Conservation (phyloP, 352 stramenopile species). For the Globisporangium yorkense region DNA sequence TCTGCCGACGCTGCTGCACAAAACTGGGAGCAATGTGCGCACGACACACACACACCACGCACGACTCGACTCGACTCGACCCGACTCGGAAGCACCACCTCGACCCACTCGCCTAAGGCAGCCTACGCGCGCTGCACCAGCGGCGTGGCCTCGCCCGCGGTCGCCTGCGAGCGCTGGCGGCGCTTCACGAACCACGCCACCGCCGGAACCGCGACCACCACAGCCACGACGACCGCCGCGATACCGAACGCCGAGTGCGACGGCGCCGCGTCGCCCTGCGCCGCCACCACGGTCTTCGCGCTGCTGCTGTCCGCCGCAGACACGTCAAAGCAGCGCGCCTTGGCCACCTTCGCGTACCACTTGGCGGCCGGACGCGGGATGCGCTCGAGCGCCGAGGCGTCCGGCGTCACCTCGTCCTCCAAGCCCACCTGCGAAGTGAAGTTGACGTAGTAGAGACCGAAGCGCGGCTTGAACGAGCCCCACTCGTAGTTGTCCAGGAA, state of each 20-base stretch:
- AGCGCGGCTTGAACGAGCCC: constrained; percentile 63
- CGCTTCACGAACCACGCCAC: constrained; percentile 13
- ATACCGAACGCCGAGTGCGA: constrained; percentile 1
- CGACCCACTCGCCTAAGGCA: not conserved
- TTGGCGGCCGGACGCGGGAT: constrained; percentile 38
- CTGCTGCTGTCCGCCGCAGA: constrained; percentile 1
- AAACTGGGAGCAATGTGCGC: no score
- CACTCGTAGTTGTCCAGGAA: constrained; percentile 94
- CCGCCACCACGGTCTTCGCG: not conserved
- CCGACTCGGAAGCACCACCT: not conserved
- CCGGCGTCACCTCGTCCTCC: constrained; percentile 19
- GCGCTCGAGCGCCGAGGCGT: constrained; percentile 22
- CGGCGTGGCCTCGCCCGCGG: constrained; percentile 6
- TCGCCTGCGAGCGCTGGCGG: not conserved
- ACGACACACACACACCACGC: no score
- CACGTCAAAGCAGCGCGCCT: constrained; percentile 52
- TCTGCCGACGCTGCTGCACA: no score
- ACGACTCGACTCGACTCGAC: not conserved
- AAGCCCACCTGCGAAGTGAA: constrained; percentile 14
- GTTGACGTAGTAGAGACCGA: constrained; percentile 11
- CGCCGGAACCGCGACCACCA: constrained; percentile 8
- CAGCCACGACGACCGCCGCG: not conserved
- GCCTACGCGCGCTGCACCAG: constrained; percentile 8
- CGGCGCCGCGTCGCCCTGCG: not conserved
- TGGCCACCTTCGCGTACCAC: constrained; percentile 51